Base-by-base conservation (phyloP, 768 basidiomycete species). In the Tricholoma hemisulphureum region DNA sequence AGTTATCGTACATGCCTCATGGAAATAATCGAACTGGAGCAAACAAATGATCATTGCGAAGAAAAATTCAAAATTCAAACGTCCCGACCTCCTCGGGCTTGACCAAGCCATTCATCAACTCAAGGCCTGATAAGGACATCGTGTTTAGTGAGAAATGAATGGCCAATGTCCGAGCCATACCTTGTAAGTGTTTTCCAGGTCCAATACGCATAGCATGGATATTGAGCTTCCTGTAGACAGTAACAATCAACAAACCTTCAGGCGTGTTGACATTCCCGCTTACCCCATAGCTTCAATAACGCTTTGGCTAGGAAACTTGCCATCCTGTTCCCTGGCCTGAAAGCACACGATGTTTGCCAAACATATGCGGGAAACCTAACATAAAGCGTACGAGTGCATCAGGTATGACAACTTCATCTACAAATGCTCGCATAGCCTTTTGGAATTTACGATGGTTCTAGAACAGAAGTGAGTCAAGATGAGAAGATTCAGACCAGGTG, bases 181-280 rank as follows among this genome's bases (percentile, higher is more conserved):
- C 75, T 63, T 90, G 81, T 21, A 98, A 78, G 65, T 97, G 94
- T 70, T 91, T 91, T 24, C 93, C 94, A 21, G 95, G 95, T 14
- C 96, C 96, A 74, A 95, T 79, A 18, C 92, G 86, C 95, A 97
- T 96, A 13, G 92, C 91, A 68, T 93, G 90, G 18, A 98, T 55
- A 65, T 93, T 86, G 28, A 83, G 53, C 51, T 85, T 85, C 14
- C 86, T 87, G 48, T 41, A 2, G 11, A 16, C 16, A 23, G 16
- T 7, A 9, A n/a, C 2, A 50, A 26, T 41, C 23, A 43, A 29
- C 16, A 43, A n/a, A 14, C 16, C 1, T 49, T 48, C 16, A 28
- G 14, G 9, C 6, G 16, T n/a, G 16, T 9, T 16, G 41, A n/a
- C 21, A 53, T 21, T 4, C 24, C 21, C 16, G 43, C 73, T 83